Conservation (phyloP, 1,284 basidiomycete species). For the Anthracocystis panici-leucophaei region DNA sequence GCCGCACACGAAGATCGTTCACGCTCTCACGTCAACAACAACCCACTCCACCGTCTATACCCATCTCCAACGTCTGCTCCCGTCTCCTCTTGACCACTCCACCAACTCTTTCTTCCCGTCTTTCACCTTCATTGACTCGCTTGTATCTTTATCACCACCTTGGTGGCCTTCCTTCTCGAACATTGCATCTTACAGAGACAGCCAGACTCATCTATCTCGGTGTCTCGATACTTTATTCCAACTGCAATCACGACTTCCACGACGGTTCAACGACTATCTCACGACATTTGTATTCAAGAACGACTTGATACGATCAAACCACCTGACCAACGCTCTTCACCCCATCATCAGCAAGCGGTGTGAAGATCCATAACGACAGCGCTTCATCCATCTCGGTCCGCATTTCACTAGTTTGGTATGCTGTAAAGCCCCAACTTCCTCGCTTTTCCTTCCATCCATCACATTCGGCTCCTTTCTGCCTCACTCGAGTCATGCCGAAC, state of each 20-base stretch:
- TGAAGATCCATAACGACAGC: too few species aligned
- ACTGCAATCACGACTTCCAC: too few species aligned
- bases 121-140: constrained; percentile 1
- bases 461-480: not conserved
- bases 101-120: too few species aligned
- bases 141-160: constrained; percentile 3
- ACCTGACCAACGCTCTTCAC: too few species aligned
- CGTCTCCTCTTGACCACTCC: not conserved
- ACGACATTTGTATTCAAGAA: constrained; percentile 1
- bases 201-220: too few species aligned
- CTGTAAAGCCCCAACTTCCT: not conserved
- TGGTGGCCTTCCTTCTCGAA: too few species aligned
- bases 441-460: not conserved
- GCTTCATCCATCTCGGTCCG: too few species aligned
- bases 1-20: not conserved
- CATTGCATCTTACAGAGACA: too few species aligned
- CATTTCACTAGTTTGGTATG: not conserved
- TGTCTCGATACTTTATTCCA: not conserved
- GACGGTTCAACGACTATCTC: not conserved
- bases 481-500: constrained; percentile 42
- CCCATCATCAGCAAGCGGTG: too few species aligned
- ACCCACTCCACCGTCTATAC: not conserved
- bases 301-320: not conserved
- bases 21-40: not conserved
- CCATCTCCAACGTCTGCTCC: not conserved